Conservation (phyloP, 352 stramenopile genomes). For the Pythium angustatum region DNA sequence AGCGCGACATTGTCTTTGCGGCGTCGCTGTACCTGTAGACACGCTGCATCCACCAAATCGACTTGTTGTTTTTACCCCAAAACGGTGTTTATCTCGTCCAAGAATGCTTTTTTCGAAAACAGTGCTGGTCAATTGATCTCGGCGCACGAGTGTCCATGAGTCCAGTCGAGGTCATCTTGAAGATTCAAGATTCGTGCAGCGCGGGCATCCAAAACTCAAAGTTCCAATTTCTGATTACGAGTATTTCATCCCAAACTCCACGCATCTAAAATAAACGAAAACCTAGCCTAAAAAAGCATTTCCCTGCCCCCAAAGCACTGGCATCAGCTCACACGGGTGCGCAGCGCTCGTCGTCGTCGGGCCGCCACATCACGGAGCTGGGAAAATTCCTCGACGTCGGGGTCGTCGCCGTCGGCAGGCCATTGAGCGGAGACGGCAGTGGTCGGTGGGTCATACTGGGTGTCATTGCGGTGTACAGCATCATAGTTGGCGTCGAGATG, state of each 20-base stretch:
- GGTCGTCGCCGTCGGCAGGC: slow-evolving; percentile 31
- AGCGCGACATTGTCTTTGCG: slow-evolving; percentile 99
- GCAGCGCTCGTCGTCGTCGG: slow-evolving; percentile 36
- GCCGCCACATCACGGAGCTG: slow-evolving; percentile 49
- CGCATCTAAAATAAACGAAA: neutral
- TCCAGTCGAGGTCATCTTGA: too few relatives aligned
- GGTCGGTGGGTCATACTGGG: slow-evolving; percentile 40
- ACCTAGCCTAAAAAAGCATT: too few relatives aligned
- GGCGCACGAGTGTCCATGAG: too few relatives aligned
- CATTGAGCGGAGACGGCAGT: slow-evolving; percentile 48
- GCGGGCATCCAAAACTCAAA: too few relatives aligned
- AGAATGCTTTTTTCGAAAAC: too few relatives aligned
- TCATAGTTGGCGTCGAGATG: slow-evolving; percentile 37
- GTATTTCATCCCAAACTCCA: neutral
- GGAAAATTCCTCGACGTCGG: slow-evolving; percentile 37
- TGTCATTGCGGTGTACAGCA: slow-evolving; percentile 28
- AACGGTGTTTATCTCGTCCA: neutral
- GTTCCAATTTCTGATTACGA: neutral
- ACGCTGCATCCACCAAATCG: too few relatives aligned
- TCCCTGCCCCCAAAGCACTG: too few relatives aligned
- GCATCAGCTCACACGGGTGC: slow-evolving; percentile 1
- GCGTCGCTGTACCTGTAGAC: slow-evolving; percentile 96
- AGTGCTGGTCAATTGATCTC: too few relatives aligned
- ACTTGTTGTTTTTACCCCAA: neutral
- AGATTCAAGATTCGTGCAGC: too few relatives aligned